A percentile compares a stretch with the other conserved stretches of the same genome.
phyloP scores from a whole-genome alignment of 495 filamentous ascomycete genomes.

The Daldinia childiae region DNA sequence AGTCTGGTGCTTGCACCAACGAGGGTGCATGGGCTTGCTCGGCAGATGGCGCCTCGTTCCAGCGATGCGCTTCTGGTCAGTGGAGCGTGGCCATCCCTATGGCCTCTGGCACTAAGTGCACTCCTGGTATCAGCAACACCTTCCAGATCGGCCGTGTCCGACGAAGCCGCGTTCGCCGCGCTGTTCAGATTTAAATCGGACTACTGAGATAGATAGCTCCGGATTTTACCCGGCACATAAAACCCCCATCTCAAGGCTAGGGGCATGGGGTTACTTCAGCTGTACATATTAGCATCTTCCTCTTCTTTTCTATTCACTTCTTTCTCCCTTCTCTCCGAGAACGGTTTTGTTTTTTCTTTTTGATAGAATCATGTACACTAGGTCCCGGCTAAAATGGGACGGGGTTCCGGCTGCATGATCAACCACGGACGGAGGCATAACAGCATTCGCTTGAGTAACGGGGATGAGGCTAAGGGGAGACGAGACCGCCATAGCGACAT shows the following conservation, averaged over 20 bases:
- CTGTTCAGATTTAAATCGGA: not conserved
- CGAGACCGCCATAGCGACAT: conserved; percentile 7
- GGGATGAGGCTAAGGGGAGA: conserved; percentile 3
- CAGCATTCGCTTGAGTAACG: conserved; percentile 7
- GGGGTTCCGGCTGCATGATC: not conserved
- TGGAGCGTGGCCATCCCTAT: conserved; percentile 66
- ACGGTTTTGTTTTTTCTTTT: not conserved
- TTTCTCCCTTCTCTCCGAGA: not conserved
- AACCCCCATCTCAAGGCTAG: not conserved
- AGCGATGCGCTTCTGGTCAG: conserved; percentile 69
- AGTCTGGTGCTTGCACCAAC: conserved; percentile 55
- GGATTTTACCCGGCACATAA: not conserved
- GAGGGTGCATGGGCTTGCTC: conserved; percentile 72
- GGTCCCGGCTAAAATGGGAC: conserved; percentile 1
- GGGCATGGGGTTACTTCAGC: conserved; percentile 4
- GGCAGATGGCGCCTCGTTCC: conserved; percentile 66
- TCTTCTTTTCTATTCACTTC: conserved; percentile 8
- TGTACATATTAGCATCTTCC: conserved; percentile 16
- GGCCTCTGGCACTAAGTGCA: conserved; percentile 69
- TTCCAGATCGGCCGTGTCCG: conserved; percentile 49
- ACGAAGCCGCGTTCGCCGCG: conserved; percentile 29
- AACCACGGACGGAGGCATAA: not conserved
- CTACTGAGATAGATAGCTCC: not conserved
- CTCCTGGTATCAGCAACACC: conserved; percentile 56
- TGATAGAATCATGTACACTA: conserved; percentile 15